Percentiles rank a stretch among this genome's conserved stretches.
These are phyloP conservation scores for Russula foetens DNA, from an alignment of 768 basidiomycete species.

Conservation along the genomic window DNA sequence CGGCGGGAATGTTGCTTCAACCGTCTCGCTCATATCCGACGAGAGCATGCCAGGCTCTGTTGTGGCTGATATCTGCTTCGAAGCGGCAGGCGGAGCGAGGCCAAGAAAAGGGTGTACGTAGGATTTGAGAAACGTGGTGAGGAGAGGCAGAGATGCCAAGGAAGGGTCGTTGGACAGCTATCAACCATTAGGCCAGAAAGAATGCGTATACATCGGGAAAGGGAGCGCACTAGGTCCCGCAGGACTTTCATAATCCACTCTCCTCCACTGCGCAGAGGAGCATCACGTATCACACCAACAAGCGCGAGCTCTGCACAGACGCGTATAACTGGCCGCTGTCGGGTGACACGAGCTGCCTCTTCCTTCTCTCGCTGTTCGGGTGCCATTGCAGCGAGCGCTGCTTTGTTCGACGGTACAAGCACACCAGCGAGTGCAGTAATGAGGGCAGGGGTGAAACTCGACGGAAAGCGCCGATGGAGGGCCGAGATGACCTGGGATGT, in stretches of 20 bases:
- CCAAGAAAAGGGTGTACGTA: conserved; percentile 86
- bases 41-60: conserved; percentile 53
- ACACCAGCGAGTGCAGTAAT: conserved; percentile 49
- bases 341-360: conserved; percentile 64
- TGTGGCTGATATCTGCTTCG: conserved; percentile 51
- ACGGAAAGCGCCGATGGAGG: conserved; percentile 80
- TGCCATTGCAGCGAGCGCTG: conserved; percentile 46
- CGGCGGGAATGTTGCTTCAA: conserved; percentile 31
- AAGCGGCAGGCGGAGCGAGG: conserved; percentile 41
- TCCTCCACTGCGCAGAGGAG: conserved; percentile 60
- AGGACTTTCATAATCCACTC: conserved; percentile 87
- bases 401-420: conserved; percentile 51
- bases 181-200: conserved; percentile 2
- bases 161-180: conserved; percentile 86
- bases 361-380: conserved; percentile 90
- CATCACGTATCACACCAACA: conserved; percentile 75
- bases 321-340: conserved; percentile 80
- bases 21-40: conserved; percentile 22
- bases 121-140: conserved; percentile 90
- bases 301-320: conserved; percentile 87
- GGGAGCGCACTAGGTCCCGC: conserved; percentile 69
- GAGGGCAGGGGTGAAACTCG: conserved; percentile 67
- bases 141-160: conserved; percentile 79
- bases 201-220: conserved; percentile 1
- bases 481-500: conserved; percentile 68